Evolutionary conservation across 2,329 filamentous ascomycete genomes (phyloP).

Genomic region (Trichoderma oligosporum): DNA sequence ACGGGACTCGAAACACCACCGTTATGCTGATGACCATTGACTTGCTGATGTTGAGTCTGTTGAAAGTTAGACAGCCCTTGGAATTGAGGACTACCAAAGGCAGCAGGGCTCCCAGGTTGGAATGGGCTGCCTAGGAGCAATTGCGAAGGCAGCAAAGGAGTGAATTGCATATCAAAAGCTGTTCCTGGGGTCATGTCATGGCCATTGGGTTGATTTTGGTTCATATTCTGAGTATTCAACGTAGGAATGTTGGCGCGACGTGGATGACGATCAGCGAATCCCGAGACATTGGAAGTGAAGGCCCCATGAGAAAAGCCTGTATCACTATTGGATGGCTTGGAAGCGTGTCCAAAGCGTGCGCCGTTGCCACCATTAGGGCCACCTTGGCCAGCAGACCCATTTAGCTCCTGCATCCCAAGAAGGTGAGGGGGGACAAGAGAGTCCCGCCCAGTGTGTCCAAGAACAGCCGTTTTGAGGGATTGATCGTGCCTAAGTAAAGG

Average conservation of each 20-base stretch:
- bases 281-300: constrained; percentile 79
- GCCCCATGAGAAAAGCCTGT: constrained; percentile 91
- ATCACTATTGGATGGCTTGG: constrained; percentile 77
- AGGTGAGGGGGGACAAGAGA: constrained; percentile 81
- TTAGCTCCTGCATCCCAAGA: constrained; percentile 88
- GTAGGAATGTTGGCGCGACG: constrained; percentile 82
- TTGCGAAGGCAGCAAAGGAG: constrained; percentile 89
- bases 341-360: constrained; percentile 67
- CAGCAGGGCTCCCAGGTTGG: constrained; percentile 86
- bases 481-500: constrained; percentile 53
- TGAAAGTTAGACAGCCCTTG: constrained; percentile 77
- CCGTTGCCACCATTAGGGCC: constrained; percentile 43
- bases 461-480: constrained; percentile 74
- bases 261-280: constrained; percentile 82
- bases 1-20: constrained; percentile 70
- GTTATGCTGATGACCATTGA: constrained; percentile 51
- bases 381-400: constrained; percentile 52
- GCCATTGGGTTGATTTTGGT: constrained; percentile 41
- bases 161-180: constrained; percentile 97
- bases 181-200: constrained; percentile 85
- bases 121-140: constrained; percentile 93
- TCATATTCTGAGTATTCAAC: constrained; percentile 79
- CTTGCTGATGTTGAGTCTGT: constrained; percentile 50
- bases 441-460: constrained; percentile 76
- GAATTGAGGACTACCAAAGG: constrained; percentile 89